Evolutionary conservation across 108 stramenopile genomes (phyloP), one percentile per base, ranked within the genome.

Genomic region (Craspedostauros australis): DNA sequence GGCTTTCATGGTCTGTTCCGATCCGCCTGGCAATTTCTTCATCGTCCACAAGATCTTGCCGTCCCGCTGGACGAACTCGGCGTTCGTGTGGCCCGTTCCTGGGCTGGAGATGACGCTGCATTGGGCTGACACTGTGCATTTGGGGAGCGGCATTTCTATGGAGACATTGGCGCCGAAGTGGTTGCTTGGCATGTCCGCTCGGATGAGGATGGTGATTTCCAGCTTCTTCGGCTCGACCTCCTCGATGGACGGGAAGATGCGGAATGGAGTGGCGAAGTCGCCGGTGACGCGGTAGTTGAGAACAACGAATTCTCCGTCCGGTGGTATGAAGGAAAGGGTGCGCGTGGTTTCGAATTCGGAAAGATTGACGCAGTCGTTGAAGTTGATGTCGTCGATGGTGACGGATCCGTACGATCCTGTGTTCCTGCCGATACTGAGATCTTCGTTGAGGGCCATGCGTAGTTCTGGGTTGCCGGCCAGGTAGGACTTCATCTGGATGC

Each of bases 301-400:
- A 26, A 96, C 84, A n/a, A 93, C 81, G 63, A 99, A 99, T 70
- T 99, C 98, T 48, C 98, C 98, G 63, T 99, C 98, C n/a, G 98
- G 98, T 23, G 98, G 97, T 18, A 77, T 64, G 60, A 99, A 96
- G 46, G 77, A 78, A 4, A 99, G 82, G 1, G 84, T 84, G 20
- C 95, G 82, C 22, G 72, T 65, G 16, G 70, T 49, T 45, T 98
- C 98, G 67, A 97, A 99, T 58, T 99, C 97, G 23, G 83, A 71
- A 19, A 98, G 80, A 40, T 92, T 88, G 47, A 97, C 96, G 68
- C 97, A 95, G 57, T 99, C 96, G 72, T 99, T 94, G 76, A 99
- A 99, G 72, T 94, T 98, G 57, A 95, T 94, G 62, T 99, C 98
- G 51, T 98, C 95, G 9, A 98, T 79, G 23, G 75, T 65, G 20